These are phyloP conservation scores for Trichoderma brevicompactum DNA, from an alignment of 2,329 filamentous ascomycete species.

Conservation along the genomic window DNA sequence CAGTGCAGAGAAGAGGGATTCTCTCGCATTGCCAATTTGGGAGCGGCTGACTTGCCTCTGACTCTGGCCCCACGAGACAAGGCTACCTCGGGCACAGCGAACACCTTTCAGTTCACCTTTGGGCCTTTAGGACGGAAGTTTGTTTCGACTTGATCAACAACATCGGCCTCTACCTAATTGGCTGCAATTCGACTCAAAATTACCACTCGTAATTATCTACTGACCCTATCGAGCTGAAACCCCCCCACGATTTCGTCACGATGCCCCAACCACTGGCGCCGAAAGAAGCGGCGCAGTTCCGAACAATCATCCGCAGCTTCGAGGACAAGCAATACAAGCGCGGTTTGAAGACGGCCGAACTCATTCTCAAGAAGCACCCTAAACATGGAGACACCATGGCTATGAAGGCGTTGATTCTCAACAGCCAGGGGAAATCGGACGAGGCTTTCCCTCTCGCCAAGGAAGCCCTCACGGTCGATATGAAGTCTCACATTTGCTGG, in stretches of 20 bases:
- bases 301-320: conserved; percentile 92
- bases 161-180: neutral
- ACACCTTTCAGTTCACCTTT: neutral
- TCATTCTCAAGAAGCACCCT: conserved; percentile 92
- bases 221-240: neutral
- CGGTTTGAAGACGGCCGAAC: conserved; percentile 92
- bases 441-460: conserved; percentile 95
- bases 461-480: conserved; percentile 88
- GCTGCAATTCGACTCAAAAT: neutral
- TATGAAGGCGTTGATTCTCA: conserved; percentile 98
- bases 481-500: conserved; percentile 99
- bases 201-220: neutral
- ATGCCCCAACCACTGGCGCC: conserved; percentile 77
- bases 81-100: neutral
- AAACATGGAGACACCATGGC: conserved; percentile 98
- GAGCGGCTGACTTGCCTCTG: neutral
- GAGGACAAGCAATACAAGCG: conserved; percentile 98
- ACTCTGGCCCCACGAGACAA: neutral
- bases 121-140: neutral
- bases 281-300: conserved; percentile 94
- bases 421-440: conserved; percentile 86
- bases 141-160: neutral
- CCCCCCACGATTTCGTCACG: conserved; percentile 32
- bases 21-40: conserved; percentile 11
- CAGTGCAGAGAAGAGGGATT: neutral